phyloP scores from a whole-genome alignment of 2,329 filamentous ascomycete genomes.

The Tolypocladium paradoxum region DNA sequence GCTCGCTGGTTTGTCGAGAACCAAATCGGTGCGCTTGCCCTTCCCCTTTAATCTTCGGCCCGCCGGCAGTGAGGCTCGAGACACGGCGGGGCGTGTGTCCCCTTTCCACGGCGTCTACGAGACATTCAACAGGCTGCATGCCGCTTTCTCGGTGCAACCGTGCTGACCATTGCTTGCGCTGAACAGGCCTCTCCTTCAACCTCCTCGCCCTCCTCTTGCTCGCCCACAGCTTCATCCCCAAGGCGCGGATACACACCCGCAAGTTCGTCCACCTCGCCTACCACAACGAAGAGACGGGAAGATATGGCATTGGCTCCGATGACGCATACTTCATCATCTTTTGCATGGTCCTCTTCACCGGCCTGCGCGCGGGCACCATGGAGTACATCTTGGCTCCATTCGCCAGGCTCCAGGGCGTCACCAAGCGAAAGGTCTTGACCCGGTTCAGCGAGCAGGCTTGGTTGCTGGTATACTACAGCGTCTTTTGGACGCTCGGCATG shows the following conservation, averaged over 20 bases:
- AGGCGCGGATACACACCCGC: constrained; percentile 64
- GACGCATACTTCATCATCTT: constrained; percentile 69
- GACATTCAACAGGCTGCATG: background rate
- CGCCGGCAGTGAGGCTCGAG: background rate
- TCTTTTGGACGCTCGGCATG: constrained; percentile 77
- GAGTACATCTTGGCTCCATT: constrained; percentile 78
- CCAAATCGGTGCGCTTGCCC: constrained; percentile 57
- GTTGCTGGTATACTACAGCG: constrained; percentile 72
- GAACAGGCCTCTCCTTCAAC: constrained; percentile 67
- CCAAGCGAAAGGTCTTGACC: constrained; percentile 63
- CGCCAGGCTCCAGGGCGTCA: constrained; percentile 61
- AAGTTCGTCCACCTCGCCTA: constrained; percentile 88
- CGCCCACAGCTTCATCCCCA: constrained; percentile 72
- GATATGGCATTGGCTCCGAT: constrained; percentile 68
- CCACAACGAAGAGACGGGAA: constrained; percentile 55
- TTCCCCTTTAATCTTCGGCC: constrained; percentile 3
- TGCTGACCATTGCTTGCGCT: constrained; percentile 1
- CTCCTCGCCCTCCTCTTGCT: constrained; percentile 74
- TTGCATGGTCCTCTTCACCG: constrained; percentile 78
- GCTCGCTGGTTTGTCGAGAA: constrained; percentile 65
- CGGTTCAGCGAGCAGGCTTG: constrained; percentile 93
- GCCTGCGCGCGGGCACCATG: constrained; percentile 72
- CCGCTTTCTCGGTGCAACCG: background rate
- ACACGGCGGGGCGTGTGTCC: background rate
- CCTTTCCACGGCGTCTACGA: background rate